Evolutionary conservation across 1,284 basidiomycete species (phyloP), one percentile per base, ranked within the genome.

Genomic region (Malassezia dermatis): DNA sequence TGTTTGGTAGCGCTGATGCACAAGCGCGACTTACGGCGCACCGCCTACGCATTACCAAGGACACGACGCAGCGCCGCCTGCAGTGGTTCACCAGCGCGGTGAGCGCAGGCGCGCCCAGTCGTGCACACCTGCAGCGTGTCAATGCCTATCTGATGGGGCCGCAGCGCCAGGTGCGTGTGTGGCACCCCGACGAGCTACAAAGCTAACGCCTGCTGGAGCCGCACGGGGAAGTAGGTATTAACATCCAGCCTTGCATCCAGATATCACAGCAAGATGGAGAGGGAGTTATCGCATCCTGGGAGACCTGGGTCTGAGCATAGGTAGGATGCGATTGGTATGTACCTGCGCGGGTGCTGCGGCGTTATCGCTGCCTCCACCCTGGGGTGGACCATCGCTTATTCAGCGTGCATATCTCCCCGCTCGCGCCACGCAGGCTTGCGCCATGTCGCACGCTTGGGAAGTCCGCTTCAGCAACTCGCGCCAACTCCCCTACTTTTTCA

Each of bases 401-500:
- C 37, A 39, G 37, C 37, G 11, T 15, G 37, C 19, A 19, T 11
- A 19, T 4, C 37, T 5, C 37, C 17, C 17, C 37, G 19, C 37
- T 21, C 37, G 37, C 15, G 17, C 37, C 5, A 11, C 17, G 17
- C 37, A 4, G 37, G 7, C 19, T 39, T 21, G 32, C 47, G 23
- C 31, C 28, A 40, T 42, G 37, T 40, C 48, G 35, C 19, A 26
- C 30, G 37, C 31, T 21, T 73, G 70, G 70, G 69, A 73, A 56
- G 60, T 73, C n/a, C 63, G 70, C 19, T 71, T 89, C 78, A 91
- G 88, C 53, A 84, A 78, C 73, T 86, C 88, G 49, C 83, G 84
- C 65, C 77, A 81, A 51, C 76, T 88, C 43, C 86, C 88, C 4
- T 98, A 98, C 80, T 98, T 86, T 78, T 93, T 84, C 82, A 86